These are phyloP conservation scores for Pterocarpus macrocarpus DNA, from an alignment of 306 rosid species.

Conservation along the genomic window DNA sequence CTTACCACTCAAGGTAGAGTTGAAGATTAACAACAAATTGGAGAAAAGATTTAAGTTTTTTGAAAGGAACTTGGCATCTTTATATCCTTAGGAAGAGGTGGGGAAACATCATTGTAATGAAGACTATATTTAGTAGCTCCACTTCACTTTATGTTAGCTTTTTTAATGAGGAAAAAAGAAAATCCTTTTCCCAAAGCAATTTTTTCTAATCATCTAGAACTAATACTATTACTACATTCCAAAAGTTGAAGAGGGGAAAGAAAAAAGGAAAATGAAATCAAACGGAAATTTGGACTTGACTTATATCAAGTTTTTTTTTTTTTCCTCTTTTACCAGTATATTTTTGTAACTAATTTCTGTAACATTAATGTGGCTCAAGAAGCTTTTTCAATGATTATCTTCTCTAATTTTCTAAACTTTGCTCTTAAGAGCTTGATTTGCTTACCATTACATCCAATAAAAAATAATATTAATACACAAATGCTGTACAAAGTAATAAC, in stretches of 20 bases:
- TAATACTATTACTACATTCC: neutral
- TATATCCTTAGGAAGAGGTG: slow-evolving; percentile 9
- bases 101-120: slow-evolving; percentile 43
- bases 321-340: neutral
- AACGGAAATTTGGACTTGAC: neutral
- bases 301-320: neutral
- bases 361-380: neutral
- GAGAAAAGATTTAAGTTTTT: slow-evolving; percentile 19
- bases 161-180: neutral
- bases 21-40: slow-evolving; percentile 24
- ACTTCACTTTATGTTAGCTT: slow-evolving; percentile 28
- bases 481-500: neutral
- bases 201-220: neutral
- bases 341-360: neutral
- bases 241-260: neutral
- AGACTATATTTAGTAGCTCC: slow-evolving; percentile 44
- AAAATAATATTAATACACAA: neutral
- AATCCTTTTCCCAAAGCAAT: neutral
- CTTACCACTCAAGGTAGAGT: slow-evolving; percentile 8
- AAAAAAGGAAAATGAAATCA: neutral
- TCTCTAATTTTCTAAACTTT: neutral
- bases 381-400: neutral
- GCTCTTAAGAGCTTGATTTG: neutral
- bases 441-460: neutral
- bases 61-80: slow-evolving; percentile 7